A percentile compares a stretch with the other conserved stretches of the same genome.
Evolutionary conservation across 2,329 filamentous ascomycete species (phyloP).

Genomic region (Lachnellula arida): DNA sequence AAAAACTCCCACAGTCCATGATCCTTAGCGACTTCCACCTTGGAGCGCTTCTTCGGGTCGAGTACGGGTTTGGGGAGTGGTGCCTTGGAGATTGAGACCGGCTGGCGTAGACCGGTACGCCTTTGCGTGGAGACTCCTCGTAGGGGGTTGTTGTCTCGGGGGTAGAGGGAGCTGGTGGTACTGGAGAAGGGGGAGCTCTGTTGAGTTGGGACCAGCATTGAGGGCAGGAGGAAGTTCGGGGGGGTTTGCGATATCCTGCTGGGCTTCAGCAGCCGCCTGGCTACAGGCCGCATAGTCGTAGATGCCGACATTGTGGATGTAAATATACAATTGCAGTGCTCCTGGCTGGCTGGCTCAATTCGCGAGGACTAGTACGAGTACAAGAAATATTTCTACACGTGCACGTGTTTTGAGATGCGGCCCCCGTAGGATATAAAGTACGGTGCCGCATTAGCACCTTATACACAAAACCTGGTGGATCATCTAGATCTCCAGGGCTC

Average conservation of each 20-base stretch:
- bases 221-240: conserved; percentile 32
- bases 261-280: conserved; percentile 16
- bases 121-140: conserved; percentile 80
- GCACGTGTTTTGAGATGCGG: not conserved
- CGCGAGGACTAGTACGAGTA: not conserved
- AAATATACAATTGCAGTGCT: conserved; percentile 4
- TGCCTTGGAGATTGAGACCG: conserved; percentile 67
- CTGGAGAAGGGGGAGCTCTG: conserved; percentile 32
- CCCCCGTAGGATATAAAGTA: not conserved
- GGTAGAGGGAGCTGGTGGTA: conserved; percentile 23
- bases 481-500: not conserved
- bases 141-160: conserved; percentile 69
- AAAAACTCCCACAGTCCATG: conserved; percentile 97
- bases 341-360: not conserved
- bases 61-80: conserved; percentile 68
- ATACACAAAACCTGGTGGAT: no score
- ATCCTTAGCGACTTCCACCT: conserved; percentile 56
- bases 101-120: conserved; percentile 68
- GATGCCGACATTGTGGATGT: conserved; percentile 27
- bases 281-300: conserved; percentile 22
- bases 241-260: conserved; percentile 17
- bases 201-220: conserved; percentile 19
- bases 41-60: conserved; percentile 50
- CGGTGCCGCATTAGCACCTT: no score
- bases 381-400: not conserved